Percentiles rank a stretch among this genome's conserved stretches.
Evolutionary conservation across 768 basidiomycete species (phyloP).

Genomic region (Kwoniella pini): DNA sequence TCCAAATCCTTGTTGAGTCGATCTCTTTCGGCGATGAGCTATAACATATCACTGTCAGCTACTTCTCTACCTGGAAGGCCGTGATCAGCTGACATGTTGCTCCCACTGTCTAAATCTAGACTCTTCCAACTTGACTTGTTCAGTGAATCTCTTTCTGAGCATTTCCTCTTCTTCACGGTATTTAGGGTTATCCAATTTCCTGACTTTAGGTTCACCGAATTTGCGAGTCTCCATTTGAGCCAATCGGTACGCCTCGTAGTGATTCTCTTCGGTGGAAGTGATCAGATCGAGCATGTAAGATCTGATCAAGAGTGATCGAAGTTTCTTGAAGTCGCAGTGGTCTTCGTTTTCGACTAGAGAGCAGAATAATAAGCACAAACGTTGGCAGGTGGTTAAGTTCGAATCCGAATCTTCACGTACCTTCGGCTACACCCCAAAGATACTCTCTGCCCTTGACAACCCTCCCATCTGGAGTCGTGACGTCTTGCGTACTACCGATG

Average conservation of each 20-base stretch:
- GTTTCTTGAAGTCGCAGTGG: constrained; percentile 98
- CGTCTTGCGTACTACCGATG: constrained; percentile 95
- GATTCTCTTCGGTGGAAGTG: constrained; percentile 88
- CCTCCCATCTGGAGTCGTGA: constrained; percentile 84
- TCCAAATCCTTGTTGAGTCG: constrained; percentile 99
- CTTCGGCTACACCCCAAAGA: constrained; percentile 99
- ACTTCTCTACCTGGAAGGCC: not conserved
- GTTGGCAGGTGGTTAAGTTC: no score
- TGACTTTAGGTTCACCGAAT: constrained; percentile 96
- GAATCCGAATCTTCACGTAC: constrained; percentile 57
- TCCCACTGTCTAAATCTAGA: constrained; percentile 98
- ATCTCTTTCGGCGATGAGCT: constrained; percentile 98
- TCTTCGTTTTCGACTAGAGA: constrained; percentile 90
- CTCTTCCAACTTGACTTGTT: constrained; percentile 99
- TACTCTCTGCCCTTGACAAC: constrained; percentile 97
- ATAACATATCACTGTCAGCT: not conserved
- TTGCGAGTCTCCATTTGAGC: constrained; percentile 99
- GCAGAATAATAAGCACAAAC: no score
- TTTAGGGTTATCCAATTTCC: constrained; percentile 98
- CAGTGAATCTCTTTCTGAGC: constrained; percentile 94
- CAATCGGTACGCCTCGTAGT: constrained; percentile 98
- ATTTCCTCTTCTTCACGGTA: constrained; percentile 99
- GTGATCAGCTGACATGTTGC: constrained; percentile 72
- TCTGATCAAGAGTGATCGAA: constrained; percentile 90
- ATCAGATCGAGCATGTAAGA: constrained; percentile 99